phyloP scores from a whole-genome alignment of 768 basidiomycete species.

The Collybiopsis confluens region DNA sequence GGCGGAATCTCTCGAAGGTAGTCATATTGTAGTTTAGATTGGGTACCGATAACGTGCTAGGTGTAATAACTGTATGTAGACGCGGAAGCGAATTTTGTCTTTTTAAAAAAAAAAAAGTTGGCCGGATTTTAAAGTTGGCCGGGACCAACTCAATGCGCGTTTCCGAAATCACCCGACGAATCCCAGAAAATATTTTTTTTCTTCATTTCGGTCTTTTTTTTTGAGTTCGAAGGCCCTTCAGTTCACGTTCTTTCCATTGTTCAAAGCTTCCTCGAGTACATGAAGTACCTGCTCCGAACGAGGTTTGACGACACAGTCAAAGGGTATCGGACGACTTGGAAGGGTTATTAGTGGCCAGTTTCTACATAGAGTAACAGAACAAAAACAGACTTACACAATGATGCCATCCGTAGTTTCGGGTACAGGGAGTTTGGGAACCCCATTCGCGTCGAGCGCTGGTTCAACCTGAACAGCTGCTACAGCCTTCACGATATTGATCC shows the following conservation, averaged over 20 bases:
- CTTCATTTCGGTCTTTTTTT: no score
- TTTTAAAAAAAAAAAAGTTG: no score
- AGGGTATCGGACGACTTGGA: constrained; percentile 14
- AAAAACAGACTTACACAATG: constrained; percentile 11
- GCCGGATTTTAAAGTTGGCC: no score
- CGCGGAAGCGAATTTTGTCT: no score
- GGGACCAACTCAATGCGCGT: no score
- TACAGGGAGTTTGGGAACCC: constrained; percentile 15
- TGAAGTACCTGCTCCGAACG: constrained; percentile 10
- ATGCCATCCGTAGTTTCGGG: constrained; percentile 16
- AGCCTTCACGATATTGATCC: constrained; percentile 16
- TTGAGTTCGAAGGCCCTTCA: no score
- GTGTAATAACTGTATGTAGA: no score
- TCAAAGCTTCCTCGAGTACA: constrained; percentile 11
- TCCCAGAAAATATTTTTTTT: no score
- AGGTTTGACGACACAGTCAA: constrained; percentile 14
- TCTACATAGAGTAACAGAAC: no score
- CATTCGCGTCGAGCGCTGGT: constrained; percentile 16
- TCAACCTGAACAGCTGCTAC: constrained; percentile 17
- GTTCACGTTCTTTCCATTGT: constrained; percentile 5
- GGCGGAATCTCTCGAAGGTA: constrained; percentile 12
- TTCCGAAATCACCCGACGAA: no score
- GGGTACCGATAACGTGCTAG: no score
- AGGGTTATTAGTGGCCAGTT: no score
- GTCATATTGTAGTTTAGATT: background rate